Evolutionary conservation across 2,329 filamentous ascomycete genomes (phyloP).

Genomic region (Chalaropsis thielavioides): DNA sequence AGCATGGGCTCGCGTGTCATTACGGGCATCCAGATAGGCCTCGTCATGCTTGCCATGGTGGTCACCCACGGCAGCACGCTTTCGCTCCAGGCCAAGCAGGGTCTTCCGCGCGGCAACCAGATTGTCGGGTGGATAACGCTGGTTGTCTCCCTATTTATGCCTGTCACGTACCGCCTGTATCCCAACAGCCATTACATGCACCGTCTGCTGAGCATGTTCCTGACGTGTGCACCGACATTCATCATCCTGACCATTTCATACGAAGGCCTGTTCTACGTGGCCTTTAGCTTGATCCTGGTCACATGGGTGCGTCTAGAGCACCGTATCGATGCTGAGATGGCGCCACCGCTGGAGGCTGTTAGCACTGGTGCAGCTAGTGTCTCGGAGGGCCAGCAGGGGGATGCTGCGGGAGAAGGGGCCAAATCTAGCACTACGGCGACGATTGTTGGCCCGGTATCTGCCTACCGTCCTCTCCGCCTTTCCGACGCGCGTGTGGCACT

Average conservation of each 20-base stretch:
- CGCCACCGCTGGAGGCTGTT: background rate
- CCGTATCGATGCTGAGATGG: slow-evolving; percentile 25
- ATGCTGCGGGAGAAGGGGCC: slow-evolving; percentile 17
- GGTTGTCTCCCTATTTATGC: slow-evolving; percentile 60
- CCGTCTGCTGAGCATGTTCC: slow-evolving; percentile 72
- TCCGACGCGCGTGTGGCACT: slow-evolving; percentile 78
- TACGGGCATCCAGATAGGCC: slow-evolving; percentile 58
- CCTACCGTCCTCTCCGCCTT: slow-evolving; percentile 54
- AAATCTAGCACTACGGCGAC: slow-evolving; percentile 17
- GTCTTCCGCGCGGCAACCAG: slow-evolving; percentile 77
- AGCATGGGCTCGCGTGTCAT: slow-evolving; percentile 28
- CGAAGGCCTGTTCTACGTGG: slow-evolving; percentile 89
- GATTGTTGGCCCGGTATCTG: background rate
- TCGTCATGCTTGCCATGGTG: slow-evolving; percentile 66
- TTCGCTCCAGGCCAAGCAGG: slow-evolving; percentile 71
- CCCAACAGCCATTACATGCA: slow-evolving; percentile 83
- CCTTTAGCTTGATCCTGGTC: slow-evolving; percentile 68
- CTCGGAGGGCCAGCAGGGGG: background rate
- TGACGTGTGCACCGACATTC: slow-evolving; percentile 85
- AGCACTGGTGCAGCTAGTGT: background rate
- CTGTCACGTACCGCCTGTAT: slow-evolving; percentile 64
- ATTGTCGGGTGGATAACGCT: slow-evolving; percentile 71
- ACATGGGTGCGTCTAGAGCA: slow-evolving; percentile 90
- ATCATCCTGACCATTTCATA: slow-evolving; percentile 95
- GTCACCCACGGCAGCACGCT: slow-evolving; percentile 77